Base-by-base conservation (phyloP, 306 rosid species). In the Geum urbanum region DNA sequence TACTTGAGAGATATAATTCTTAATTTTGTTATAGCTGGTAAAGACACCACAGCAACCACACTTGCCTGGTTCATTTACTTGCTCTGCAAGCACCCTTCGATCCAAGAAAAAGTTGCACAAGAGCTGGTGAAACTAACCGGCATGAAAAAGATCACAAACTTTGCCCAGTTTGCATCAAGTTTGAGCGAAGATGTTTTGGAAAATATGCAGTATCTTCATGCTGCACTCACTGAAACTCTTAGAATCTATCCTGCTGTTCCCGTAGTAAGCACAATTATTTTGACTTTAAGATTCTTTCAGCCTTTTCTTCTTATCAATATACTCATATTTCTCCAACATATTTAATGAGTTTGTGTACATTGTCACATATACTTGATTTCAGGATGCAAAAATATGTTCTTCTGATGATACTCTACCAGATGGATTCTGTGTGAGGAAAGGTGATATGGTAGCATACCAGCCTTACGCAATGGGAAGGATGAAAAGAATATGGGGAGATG, bases 401-500 rank as follows among this genome's bases (percentile, higher is more conserved):
- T 79, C 87, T 22, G 87, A 86, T 70, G 96, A 90, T 53, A 86
- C 84, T 48, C 78, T 90, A 59, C 95, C 96, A 5, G 96, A 88
- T 65, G 96, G 95, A 15, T 83, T 19, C 46, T 70, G 77, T 48
- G 91, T 87, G 70, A 88, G 59, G 45, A 84, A 88, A 71, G 96
- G 96, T 66, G 88, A 86, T 48, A 18, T 76, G 75, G 77, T 88
- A 27, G 55, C 78, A 10, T 87, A 90, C 69, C 95, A 86, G 78
- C 95, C 96, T 40, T 90, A 84, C 59, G 96, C 96, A 45, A 88
- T 90, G 96, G 96, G 95, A 37, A 63, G 95, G 84, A 90, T 90
- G 96, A 88, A 86, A 67, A 79, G 83, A 78, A 64, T 90, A 61
- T 88, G 95, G 96, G 95, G 96, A 65, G 87, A 88, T n/a, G 88